phyloP scores from a whole-genome alignment of 805 yeast genomes.

The Ascoidea tarda region DNA sequence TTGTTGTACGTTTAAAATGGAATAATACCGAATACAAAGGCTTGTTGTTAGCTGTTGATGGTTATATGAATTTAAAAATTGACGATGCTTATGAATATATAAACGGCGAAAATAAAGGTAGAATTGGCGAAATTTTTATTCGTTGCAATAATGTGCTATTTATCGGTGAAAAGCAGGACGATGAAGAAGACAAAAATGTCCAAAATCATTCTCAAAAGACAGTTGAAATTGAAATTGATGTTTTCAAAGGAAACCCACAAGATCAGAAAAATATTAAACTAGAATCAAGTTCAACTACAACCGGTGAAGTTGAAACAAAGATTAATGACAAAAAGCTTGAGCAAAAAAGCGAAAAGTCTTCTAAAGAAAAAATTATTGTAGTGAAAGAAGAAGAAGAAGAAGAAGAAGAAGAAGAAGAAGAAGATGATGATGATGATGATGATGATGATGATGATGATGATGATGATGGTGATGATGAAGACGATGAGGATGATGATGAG shows the following conservation, averaged over 20 bases:
- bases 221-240: too few species aligned
- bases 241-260: background rate
- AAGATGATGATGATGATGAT: background rate
- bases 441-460: conserved; percentile 1
- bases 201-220: too few species aligned
- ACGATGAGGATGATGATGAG: conserved; percentile 1
- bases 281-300: background rate
- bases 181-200: background rate
- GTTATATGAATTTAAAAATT: conserved; percentile 81
- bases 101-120: conserved; percentile 32
- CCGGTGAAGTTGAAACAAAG: background rate
- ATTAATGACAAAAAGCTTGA: conserved; percentile 3
- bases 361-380: too few species aligned
- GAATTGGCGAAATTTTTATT: conserved; percentile 67
- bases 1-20: conserved; percentile 78
- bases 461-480: background rate
- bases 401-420: background rate
- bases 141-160: conserved; percentile 87
- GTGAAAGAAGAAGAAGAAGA: background rate
- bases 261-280: background rate
- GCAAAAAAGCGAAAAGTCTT: too few species aligned
- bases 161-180: conserved; percentile 28
- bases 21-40: conserved; percentile 84
- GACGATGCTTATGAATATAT: conserved; percentile 43
- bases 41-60: conserved; percentile 62